A percentile compares a stretch with the other conserved stretches of the same genome.
phyloP scores from a whole-genome alignment of 257 asterid species.

The Ophiorrhiza pumila region DNA sequence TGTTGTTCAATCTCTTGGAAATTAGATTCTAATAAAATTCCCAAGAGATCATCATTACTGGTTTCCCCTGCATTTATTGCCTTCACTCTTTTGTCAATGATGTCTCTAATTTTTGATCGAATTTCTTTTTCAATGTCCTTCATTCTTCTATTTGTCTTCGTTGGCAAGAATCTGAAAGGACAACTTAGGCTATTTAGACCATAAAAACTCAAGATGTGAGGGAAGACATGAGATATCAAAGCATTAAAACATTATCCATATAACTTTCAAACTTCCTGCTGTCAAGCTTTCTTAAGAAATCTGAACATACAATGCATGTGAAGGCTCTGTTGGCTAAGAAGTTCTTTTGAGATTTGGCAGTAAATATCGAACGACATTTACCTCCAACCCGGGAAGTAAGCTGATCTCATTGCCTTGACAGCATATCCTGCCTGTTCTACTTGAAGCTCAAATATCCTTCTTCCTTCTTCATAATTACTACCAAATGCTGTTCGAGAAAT shows the following conservation, averaged over 20 bases:
- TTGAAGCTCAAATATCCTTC: slow-evolving; percentile 42
- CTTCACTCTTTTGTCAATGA: slow-evolving; percentile 33
- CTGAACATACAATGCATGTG: not conserved
- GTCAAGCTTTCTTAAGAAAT: not conserved
- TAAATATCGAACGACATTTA: slow-evolving; percentile 1
- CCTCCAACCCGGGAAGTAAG: slow-evolving; percentile 49
- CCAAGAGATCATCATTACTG: slow-evolving; percentile 34
- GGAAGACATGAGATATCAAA: no score
- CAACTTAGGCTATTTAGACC: not conserved
- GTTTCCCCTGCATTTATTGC: slow-evolving; percentile 38
- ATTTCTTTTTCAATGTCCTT: slow-evolving; percentile 27
- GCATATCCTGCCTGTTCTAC: slow-evolving; percentile 36
- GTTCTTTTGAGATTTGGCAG: not conserved
- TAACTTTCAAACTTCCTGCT: not conserved
- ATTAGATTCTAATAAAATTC: slow-evolving; percentile 43
- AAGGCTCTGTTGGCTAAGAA: not conserved
- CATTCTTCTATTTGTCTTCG: slow-evolving; percentile 41
- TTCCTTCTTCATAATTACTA: slow-evolving; percentile 48
- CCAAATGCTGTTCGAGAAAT: slow-evolving; percentile 56
- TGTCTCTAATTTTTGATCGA: slow-evolving; percentile 18
- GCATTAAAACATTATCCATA: no score
- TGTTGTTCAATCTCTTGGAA: slow-evolving; percentile 32
- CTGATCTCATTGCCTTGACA: slow-evolving; percentile 13
- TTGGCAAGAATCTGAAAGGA: slow-evolving; percentile 36
- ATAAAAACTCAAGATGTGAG: no score